These are phyloP conservation scores for Ceratocystis huliohia DNA, from an alignment of 2,329 filamentous ascomycete genomes.

Conservation along the genomic window DNA sequence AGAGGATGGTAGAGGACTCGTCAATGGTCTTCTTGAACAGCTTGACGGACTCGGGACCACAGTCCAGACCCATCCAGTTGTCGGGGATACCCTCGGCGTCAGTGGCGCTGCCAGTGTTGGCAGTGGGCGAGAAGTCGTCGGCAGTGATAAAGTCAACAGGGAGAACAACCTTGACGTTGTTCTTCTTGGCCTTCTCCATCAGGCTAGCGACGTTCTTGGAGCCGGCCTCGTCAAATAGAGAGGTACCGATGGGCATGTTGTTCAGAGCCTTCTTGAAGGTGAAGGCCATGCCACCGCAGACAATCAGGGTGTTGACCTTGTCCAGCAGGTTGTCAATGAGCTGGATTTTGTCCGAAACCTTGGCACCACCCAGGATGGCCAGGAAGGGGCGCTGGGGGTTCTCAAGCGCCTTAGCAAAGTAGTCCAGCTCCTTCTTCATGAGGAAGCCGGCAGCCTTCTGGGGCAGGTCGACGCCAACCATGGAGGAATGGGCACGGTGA, in stretches of 20 bases:
- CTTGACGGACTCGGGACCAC: constrained; percentile 75
- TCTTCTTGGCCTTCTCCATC: constrained; percentile 89
- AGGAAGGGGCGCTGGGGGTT: constrained; percentile 89
- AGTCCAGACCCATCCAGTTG: constrained; percentile 96
- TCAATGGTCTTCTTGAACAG: constrained; percentile 79
- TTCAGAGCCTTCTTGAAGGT: constrained; percentile 99
- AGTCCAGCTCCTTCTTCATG: constrained; percentile 99
- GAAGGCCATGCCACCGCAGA: constrained; percentile 97
- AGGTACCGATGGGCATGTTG: constrained; percentile 77
- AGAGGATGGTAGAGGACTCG: constrained; percentile 89
- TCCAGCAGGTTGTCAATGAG: constrained; percentile 96
- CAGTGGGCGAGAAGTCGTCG: constrained; percentile 84
- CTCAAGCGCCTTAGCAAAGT: constrained; percentile 96
- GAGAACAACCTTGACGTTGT: constrained; percentile 89
- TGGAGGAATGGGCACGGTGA: constrained; percentile 96
- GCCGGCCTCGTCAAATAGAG: constrained; percentile 84
- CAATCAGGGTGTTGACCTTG: constrained; percentile 93
- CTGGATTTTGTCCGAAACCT: constrained; percentile 99
- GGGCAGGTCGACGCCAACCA: constrained; percentile 92
- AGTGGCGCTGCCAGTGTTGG: constrained; percentile 65
- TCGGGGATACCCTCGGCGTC: constrained; percentile 80
- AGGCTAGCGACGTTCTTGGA: constrained; percentile 80
- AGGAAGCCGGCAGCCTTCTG: constrained; percentile 97
- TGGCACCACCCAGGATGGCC: constrained; percentile 93
- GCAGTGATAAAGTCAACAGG: constrained; percentile 92